Conservation (phyloP, 2,329 filamentous ascomycete species). For the Botryotinia convoluta region DNA sequence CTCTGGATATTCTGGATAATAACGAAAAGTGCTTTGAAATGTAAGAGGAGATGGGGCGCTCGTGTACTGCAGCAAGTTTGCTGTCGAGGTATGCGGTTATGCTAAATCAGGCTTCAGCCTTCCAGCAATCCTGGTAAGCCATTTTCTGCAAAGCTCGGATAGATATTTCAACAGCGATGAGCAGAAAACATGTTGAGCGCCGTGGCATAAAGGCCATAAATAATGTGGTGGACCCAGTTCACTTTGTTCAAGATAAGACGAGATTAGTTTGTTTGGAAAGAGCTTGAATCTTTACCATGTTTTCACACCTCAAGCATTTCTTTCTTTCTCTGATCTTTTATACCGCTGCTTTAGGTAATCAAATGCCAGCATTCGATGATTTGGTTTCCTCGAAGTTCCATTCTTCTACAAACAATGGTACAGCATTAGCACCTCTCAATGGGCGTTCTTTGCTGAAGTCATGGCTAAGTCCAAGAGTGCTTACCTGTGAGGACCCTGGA, state of each 20-base stretch:
- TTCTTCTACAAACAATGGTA: neutral
- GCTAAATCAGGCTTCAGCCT: neutral
- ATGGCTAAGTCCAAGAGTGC: neutral
- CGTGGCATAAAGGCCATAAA: neutral
- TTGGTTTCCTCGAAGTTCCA: neutral
- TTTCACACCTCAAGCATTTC: neutral
- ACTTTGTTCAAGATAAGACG: neutral
- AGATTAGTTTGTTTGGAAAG: neutral
- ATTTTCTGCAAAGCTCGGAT: neutral
- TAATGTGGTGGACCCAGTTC: neutral
- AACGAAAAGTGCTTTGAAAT: neutral
- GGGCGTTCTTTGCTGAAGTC: neutral
- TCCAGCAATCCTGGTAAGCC: neutral
- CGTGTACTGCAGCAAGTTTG: neutral
- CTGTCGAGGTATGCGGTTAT: neutral
- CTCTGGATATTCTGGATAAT: neutral
- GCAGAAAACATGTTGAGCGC: no score
- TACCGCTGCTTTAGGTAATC: neutral
- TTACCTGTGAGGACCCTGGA: neutral
- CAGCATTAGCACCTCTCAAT: neutral
- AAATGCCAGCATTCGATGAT: neutral
- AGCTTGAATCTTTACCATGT: neutral
- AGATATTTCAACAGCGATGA: neutral
- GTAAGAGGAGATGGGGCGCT: neutral
- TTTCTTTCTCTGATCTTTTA: neutral